A percentile compares a stretch with the other conserved stretches of the same genome.
Conservation (phyloP, 2,329 filamentous ascomycete species). For the Curvularia lunata region DNA sequence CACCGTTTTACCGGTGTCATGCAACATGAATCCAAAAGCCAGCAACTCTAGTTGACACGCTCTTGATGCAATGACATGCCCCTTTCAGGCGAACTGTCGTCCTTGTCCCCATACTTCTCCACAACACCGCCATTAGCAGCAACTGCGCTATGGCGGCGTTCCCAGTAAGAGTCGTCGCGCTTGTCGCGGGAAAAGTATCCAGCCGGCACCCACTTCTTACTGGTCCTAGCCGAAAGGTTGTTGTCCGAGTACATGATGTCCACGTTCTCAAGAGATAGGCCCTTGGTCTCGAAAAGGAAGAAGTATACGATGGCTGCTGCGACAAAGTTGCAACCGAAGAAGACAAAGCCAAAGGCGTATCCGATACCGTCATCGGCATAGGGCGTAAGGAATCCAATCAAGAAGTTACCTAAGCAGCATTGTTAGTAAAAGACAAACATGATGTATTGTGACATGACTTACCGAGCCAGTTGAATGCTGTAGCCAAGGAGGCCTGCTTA, state of each 20-base stretch:
- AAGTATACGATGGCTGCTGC: conserved; percentile 42
- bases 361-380: conserved; percentile 43
- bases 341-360: conserved; percentile 46
- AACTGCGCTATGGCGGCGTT: conserved; percentile 30
- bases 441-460: not conserved
- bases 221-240: conserved; percentile 35
- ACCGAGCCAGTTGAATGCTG: conserved; percentile 44
- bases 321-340: conserved; percentile 45
- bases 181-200: conserved; percentile 41
- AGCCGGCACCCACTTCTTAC: conserved; percentile 44
- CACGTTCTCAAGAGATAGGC: conserved; percentile 45
- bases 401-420: conserved; percentile 43
- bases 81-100: conserved; percentile 30
- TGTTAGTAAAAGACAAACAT: conserved; percentile 24
- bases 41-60: conserved; percentile 14
- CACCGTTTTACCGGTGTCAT: not conserved
- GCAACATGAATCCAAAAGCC: not conserved
- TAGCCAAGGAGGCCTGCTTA: conserved; percentile 45
- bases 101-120: conserved; percentile 30
- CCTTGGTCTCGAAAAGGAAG: conserved; percentile 46
- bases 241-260: conserved; percentile 46
- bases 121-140: conserved; percentile 20
- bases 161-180: conserved; percentile 39
- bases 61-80: conserved; percentile 33
- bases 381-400: conserved; percentile 46